phyloP scores from a whole-genome alignment of 805 yeast species.

The Alloascoidea africana region DNA sequence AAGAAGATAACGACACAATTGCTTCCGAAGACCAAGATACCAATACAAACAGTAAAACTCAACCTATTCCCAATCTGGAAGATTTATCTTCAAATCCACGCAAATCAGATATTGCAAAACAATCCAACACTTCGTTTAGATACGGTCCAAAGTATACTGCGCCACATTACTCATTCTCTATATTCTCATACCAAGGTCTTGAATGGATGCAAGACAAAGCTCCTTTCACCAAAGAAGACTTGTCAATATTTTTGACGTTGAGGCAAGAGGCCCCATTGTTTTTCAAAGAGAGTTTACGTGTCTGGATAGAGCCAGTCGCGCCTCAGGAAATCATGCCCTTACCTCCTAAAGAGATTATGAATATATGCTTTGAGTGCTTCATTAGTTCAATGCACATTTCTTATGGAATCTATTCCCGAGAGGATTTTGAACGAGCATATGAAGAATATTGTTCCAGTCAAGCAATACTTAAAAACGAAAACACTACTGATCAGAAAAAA shows the following conservation, averaged over 20 bases:
- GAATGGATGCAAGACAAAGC: slow-evolving; percentile 19
- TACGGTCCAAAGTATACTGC: slow-evolving; percentile 8
- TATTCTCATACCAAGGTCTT: slow-evolving; percentile 26
- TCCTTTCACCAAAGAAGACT: slow-evolving; percentile 3
- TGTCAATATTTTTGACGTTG: slow-evolving; percentile 4
- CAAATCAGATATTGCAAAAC: too few relatives aligned
- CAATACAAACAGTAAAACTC: too few relatives aligned
- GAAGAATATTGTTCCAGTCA: neutral
- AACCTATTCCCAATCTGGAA: too few relatives aligned
- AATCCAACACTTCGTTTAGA: too few relatives aligned
- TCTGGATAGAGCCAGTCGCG: neutral
- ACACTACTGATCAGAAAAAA: too few relatives aligned
- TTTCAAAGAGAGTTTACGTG: slow-evolving; percentile 2
- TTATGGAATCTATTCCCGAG: neutral
- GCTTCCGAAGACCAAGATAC: too few relatives aligned
- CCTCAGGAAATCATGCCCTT: neutral
- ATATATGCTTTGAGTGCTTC: neutral
- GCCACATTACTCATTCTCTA: slow-evolving; percentile 20
- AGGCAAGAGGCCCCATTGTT: slow-evolving; percentile 4
- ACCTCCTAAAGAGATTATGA: neutral
- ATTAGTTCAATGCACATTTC: neutral
- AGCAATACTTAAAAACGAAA: too few relatives aligned
- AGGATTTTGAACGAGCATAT: neutral
- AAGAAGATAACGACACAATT: too few relatives aligned
- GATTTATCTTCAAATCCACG: too few relatives aligned